Conservation (phyloP, 2,329 filamentous ascomycete genomes). For the Beauveria scarabaeidicola region DNA sequence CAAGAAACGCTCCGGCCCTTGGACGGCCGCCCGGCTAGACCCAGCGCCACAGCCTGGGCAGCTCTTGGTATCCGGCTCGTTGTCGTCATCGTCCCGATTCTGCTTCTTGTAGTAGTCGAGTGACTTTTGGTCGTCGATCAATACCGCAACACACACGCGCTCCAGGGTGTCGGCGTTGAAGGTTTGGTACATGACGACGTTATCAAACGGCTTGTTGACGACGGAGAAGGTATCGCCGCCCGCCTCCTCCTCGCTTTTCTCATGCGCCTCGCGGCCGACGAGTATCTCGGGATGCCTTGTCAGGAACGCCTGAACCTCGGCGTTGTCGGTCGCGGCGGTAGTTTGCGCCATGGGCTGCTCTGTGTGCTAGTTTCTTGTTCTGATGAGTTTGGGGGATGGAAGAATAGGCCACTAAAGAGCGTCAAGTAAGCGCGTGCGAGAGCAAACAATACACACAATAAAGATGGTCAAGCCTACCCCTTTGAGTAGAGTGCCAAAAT, state of each 20-base stretch:
- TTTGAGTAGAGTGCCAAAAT: not conserved
- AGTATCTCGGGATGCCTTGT: slow-evolving; percentile 12
- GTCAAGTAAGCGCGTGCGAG: not conserved
- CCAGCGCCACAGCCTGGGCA: slow-evolving; percentile 1
- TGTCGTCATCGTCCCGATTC: slow-evolving; percentile 7
- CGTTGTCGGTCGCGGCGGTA: not conserved
- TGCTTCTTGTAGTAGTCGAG: slow-evolving; percentile 9
- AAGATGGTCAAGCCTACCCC: not conserved
- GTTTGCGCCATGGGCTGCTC: not conserved
- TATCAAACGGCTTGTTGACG: slow-evolving; percentile 14
- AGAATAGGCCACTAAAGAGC: not conserved
- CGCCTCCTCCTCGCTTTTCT: slow-evolving; percentile 3
- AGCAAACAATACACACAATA: not conserved
- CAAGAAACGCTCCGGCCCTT: not conserved
- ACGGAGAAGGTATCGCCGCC: slow-evolving; percentile 14
- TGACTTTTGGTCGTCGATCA: slow-evolving; percentile 11
- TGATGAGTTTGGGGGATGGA: not conserved
- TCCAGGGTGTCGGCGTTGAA: slow-evolving; percentile 13
- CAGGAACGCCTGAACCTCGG: slow-evolving; percentile 10
- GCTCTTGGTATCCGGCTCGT: not conserved
- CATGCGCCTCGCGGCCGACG: slow-evolving; percentile 13
- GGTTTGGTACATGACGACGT: slow-evolving; percentile 13
- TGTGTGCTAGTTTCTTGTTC: not conserved
- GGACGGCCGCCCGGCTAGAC: not conserved
- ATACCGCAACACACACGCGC: slow-evolving; percentile 12